Base-by-base conservation (phyloP, 306 rosid genomes). In the Dryas alaskensis region DNA sequence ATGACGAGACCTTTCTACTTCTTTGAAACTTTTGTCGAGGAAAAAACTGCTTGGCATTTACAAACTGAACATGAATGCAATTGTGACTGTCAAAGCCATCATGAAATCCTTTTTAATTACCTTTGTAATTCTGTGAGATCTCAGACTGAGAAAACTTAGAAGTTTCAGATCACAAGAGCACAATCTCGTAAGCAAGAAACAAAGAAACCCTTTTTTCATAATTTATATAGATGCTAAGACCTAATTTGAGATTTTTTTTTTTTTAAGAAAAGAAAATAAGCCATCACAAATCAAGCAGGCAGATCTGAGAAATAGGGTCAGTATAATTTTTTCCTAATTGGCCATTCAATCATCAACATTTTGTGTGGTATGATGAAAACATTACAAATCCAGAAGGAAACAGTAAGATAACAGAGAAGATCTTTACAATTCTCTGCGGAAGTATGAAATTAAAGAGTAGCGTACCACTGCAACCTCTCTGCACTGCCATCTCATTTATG, bases 361-460 rank as follows among this genome's bases (percentile, higher is more conserved):
- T 74, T 67, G 72, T 63, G 81, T 79, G 27, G 62, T 52, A 75
- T 55, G 67, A 25, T 46, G 65, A 73, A 81, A 86, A 83, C 63
- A 3, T 39, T 81, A 81, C 81, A 81, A 66, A 22, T 75, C 77
- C 65, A 68, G 65, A 69, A 73, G 78, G 79, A 73, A 64, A 77
- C 54, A 53, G 47, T 73, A 60, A 68, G 81, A 47, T 44, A 62
- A 73, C 80, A 77, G 79, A 69, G 72, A 82, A 78, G 70, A 72
- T 79, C 85, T 70, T 69, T 86, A 79, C 86, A 86, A 81, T 81
- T 74, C 74, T 72, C 65, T 55, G 22, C n/a, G 68, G 48, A 74
- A 53, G 43, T 40, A 80, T 50, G 62, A 69, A 70, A 64, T 69
- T 45, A 60, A 16, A 64, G 72, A 75, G 75, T 52, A 54, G 73